Evolutionary conservation across 805 yeast genomes (phyloP).

Genomic region (Ogataea pilisensis): DNA sequence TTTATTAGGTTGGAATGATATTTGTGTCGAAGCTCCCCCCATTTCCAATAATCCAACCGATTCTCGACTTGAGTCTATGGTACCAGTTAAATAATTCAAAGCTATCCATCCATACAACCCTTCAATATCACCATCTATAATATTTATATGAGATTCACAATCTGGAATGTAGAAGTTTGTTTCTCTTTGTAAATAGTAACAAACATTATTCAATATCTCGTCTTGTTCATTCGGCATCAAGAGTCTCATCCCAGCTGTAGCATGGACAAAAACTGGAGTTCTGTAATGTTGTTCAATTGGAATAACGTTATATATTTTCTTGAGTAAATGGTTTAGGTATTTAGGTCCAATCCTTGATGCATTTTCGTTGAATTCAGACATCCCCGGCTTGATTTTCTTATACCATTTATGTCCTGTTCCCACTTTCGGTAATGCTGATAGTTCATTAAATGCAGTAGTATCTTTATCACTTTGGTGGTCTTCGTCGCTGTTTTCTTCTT

Average conservation of each 20-base stretch:
- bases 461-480: no score
- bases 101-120: constrained; percentile 69
- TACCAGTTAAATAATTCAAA: constrained; percentile 49
- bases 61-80: constrained; percentile 31
- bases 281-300: constrained; percentile 57
- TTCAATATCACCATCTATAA: constrained; percentile 61
- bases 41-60: constrained; percentile 57
- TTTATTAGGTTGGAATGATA: constrained; percentile 55
- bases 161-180: constrained; percentile 57
- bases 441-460: no score
- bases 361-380: constrained; percentile 44
- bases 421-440: constrained; percentile 24
- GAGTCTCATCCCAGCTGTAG: constrained; percentile 66
- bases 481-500: no score
- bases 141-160: constrained; percentile 54
- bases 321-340: constrained; percentile 47
- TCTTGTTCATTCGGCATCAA: constrained; percentile 46
- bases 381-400: constrained; percentile 52
- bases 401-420: constrained; percentile 42
- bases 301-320: constrained; percentile 44
- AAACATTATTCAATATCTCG: constrained; percentile 42
- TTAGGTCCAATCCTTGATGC: constrained; percentile 50
- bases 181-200: constrained; percentile 43
- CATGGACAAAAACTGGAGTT: constrained; percentile 66
- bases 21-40: constrained; percentile 67